These are phyloP conservation scores for Hypoxylon rickii DNA, from an alignment of 495 filamentous ascomycete species.

Conservation along the genomic window DNA sequence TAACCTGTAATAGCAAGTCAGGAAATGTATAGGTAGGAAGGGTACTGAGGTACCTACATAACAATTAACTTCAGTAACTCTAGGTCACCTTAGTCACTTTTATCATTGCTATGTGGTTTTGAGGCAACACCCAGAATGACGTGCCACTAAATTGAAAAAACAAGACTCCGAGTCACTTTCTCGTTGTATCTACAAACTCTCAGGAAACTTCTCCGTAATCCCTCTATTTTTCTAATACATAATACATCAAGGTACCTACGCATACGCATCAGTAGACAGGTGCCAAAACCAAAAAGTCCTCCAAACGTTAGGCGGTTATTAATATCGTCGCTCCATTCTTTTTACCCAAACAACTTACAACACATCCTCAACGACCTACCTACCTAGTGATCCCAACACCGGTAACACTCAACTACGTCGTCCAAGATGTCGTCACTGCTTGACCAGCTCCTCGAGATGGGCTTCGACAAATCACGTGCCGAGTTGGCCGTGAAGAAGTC, in stretches of 20 bases:
- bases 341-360: constrained; percentile 21
- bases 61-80: no score
- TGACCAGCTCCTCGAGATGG: constrained; percentile 88
- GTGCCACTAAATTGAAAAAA: constrained; percentile 22
- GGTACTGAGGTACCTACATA: no score
- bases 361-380: constrained; percentile 22
- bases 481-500: constrained; percentile 80
- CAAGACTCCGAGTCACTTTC: constrained; percentile 1
- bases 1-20: no score
- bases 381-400: no score
- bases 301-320: not conserved
- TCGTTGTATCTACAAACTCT: constrained; percentile 5
- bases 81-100: no score
- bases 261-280: constrained; percentile 1
- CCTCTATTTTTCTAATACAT: no score
- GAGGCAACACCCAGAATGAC: constrained; percentile 36
- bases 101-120: no score
- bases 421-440: constrained; percentile 70
- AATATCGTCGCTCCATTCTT: constrained; percentile 13
- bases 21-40: no score
- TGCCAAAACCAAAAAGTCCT: not conserved
- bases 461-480: constrained; percentile 81
- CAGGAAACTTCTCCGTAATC: not conserved
- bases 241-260: not conserved
- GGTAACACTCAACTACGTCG: constrained; percentile 13